phyloP scores from a whole-genome alignment of 805 yeast species.

The Debaryomyces tyrocola region DNA sequence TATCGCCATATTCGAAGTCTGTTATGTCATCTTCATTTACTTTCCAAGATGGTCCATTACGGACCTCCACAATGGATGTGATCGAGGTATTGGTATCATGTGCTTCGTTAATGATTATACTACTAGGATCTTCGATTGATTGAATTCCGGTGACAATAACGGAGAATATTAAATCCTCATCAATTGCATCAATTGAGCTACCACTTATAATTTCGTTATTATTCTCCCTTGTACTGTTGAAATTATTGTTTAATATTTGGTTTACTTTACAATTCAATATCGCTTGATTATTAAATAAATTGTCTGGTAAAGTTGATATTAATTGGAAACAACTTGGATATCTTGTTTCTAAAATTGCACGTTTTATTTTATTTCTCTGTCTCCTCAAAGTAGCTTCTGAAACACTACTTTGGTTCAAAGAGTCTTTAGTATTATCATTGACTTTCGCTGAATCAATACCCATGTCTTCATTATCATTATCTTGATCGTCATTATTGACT shows the following conservation, averaged over 20 bases:
- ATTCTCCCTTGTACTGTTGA: conserved; percentile 15
- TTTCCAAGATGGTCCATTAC: conserved; percentile 44
- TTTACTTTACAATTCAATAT: conserved; percentile 32
- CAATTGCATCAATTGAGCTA: conserved; percentile 28
- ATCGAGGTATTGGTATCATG: conserved; percentile 12
- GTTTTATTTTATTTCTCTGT: conserved; percentile 30
- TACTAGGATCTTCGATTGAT: conserved; percentile 14
- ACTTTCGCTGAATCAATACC: conserved; percentile 24
- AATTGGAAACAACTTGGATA: conserved; percentile 38
- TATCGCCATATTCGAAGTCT: conserved; percentile 33
- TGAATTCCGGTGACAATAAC: conserved; percentile 35
- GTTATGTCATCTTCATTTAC: conserved; percentile 37
- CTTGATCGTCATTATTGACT: conserved; percentile 29
- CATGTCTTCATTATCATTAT: conserved; percentile 52
- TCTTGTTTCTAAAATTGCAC: conserved; percentile 27
- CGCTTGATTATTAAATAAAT: conserved; percentile 32
- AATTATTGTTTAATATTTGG: conserved; percentile 20
- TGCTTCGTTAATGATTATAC: not conserved
- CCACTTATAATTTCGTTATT: conserved; percentile 24
- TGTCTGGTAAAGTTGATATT: conserved; percentile 35
- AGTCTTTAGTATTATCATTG: conserved; percentile 10
- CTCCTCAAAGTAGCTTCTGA: conserved; percentile 33
- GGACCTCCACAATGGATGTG: conserved; percentile 36
- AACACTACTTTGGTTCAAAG: conserved; percentile 16
- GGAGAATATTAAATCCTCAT: conserved; percentile 38